Evolutionary conservation across 176 grass and related monocot species (phyloP), one percentile per base, ranked within the genome.

Genomic region (Ensete ventricosum): DNA sequence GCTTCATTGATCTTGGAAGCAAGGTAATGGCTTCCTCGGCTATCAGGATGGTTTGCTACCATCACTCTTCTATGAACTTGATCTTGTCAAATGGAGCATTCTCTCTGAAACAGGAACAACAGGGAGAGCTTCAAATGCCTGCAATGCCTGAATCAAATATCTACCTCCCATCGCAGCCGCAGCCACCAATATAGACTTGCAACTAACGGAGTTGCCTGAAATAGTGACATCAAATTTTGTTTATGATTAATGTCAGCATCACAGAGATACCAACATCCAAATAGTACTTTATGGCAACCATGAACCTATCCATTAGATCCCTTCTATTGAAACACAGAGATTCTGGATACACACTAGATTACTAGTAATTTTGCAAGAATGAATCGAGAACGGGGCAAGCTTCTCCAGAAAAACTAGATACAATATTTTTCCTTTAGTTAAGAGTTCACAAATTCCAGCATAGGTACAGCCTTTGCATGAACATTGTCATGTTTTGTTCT

Each of bases 1-100:
- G 95, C 95, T 82, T 94, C 90, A 4, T 94, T 94, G 25, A 91
- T 91, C 73, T 94, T 91, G 0, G 84, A 89, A 1, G 95, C 95
- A 0, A 99, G 55, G 27, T 91, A 99, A 89, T 99, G 95, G 65
- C 95, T 99, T 69, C 95, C 95, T 67, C 95, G 86, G 8, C 80
- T 81, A 57, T 99, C 95, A 17, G 88, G 95, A 66, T 99, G 90
- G 66, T 99, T 99, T 0, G 95, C 90, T 26, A 89, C 77, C 90
- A 99, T 91, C 59, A 91, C 88, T 73, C 84, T 99, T 82, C 73
- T 89, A 77, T 99, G 95, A 67, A 90, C 80, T 87, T 99, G 71
- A 99, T 91, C 78, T 89, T 99, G 50, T 94, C 82, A 20, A 81
- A 0, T 11, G 84, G 82, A 21, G 86, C 86, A 81, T 82, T 86